phyloP scores from a whole-genome alignment of 2,329 filamentous ascomycete species.

The Paracorniculantispora psalliotae region DNA sequence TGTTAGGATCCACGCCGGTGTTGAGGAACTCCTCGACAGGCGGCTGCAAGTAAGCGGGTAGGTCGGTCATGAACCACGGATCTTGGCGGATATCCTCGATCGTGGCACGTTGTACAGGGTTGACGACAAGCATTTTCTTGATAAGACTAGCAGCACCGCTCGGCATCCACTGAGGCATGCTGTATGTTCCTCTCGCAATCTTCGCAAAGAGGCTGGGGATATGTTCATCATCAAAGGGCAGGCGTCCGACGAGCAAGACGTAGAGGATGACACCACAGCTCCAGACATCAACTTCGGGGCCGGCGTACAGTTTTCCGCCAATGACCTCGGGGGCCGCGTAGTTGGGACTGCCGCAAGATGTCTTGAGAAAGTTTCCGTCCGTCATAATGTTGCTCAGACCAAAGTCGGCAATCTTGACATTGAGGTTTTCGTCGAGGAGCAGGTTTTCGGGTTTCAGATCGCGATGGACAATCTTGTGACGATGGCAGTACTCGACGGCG shows the following conservation, averaged over 20 bases:
- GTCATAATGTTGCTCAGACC: conserved; percentile 99
- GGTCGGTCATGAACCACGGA: conserved; percentile 85
- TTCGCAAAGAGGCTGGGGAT: conserved; percentile 97
- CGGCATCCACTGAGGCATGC: conserved; percentile 86
- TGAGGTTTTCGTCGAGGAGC: conserved; percentile 87
- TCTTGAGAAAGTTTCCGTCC: conserved; percentile 97
- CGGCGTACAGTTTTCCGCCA: conserved; percentile 93
- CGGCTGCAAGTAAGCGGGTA: conserved; percentile 80
- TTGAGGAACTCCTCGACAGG: conserved; percentile 89
- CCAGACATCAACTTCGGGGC: conserved; percentile 98
- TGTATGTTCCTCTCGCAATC: conserved; percentile 90
- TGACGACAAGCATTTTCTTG: conserved; percentile 89
- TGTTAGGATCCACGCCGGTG: conserved; percentile 89
- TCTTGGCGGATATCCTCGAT: conserved; percentile 91
- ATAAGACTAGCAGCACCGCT: conserved; percentile 77
- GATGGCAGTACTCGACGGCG: conserved; percentile 96
- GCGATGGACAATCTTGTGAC: conserved; percentile 97
- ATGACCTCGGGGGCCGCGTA: conserved; percentile 98
- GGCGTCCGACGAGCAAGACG: conserved; percentile 71
- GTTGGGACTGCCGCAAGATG: conserved; percentile 95
- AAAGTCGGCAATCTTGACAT: conserved; percentile 99
- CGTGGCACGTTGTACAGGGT: conserved; percentile 88
- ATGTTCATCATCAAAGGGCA: conserved; percentile 98
- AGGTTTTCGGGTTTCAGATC: conserved; percentile 97
- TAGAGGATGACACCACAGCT: conserved; percentile 91